A percentile compares a stretch with the other conserved stretches of the same genome.
Conservation (phyloP, 331 rosid species). For the Prunus yedoensis region DNA sequence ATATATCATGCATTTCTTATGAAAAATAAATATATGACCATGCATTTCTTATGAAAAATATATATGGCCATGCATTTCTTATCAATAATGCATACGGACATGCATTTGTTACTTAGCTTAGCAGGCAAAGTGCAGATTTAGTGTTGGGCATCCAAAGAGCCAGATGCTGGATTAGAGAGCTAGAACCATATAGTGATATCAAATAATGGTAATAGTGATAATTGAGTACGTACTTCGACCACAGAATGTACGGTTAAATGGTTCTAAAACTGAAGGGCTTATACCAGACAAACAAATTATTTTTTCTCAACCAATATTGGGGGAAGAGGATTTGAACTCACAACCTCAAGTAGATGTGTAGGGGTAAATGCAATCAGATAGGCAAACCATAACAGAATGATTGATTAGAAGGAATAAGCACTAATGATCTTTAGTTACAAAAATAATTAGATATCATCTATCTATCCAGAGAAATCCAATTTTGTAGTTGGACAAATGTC, state of each 20-base stretch:
- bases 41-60: neutral
- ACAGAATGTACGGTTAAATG: neutral
- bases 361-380: neutral
- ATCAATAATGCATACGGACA: neutral
- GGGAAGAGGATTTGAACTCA: neutral
- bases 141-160: neutral
- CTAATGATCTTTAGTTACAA: neutral
- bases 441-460: neutral
- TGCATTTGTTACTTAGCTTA: neutral
- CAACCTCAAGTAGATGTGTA: neutral
- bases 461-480: neutral
- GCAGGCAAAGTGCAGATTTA: neutral
- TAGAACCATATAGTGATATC: neutral
- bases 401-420: neutral
- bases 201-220: neutral
- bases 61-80: neutral
- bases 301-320: neutral
- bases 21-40: neutral
- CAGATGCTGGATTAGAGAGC: neutral
- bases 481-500: neutral
- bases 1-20: neutral
- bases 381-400: neutral
- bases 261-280: neutral
- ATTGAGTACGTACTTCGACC: neutral
- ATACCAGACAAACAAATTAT: neutral